A percentile compares a stretch with the other conserved stretches of the same genome.
These are phyloP conservation scores for Cucumis sativus DNA, from an alignment of 306 rosid genomes.

Conservation along the genomic window Cucumber_9930_V3 NC_026661.2:12283501-12284000, in stretches of 20 bases:
- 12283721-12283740: slow-evolving; percentile 39
- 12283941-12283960: neutral
- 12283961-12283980: neutral
- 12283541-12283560: neutral
- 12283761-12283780: slow-evolving; percentile 56
- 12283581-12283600: neutral
- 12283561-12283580: neutral
- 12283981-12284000: neutral
- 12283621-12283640: slow-evolving; percentile 63
- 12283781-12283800: slow-evolving; percentile 62
- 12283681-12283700: slow-evolving; percentile 77
- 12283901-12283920: neutral
- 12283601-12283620: neutral
- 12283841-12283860: slow-evolving; percentile 26
- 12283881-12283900: slow-evolving; percentile 15
- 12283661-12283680: slow-evolving; percentile 92
- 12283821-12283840: slow-evolving; percentile 65
- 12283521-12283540: neutral
- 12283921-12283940: neutral
- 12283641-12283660: slow-evolving; percentile 92
- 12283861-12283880: slow-evolving; percentile 22
- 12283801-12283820: slow-evolving; percentile 56
- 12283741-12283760: slow-evolving; percentile 57
- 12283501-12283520: neutral
- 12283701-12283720: slow-evolving; percentile 85